A percentile compares a stretch with the other conserved stretches of the same genome.
These are phyloP conservation scores for Calonectria honghensis DNA, from an alignment of 2,329 filamentous ascomycete genomes.

Conservation along the genomic window DNA sequence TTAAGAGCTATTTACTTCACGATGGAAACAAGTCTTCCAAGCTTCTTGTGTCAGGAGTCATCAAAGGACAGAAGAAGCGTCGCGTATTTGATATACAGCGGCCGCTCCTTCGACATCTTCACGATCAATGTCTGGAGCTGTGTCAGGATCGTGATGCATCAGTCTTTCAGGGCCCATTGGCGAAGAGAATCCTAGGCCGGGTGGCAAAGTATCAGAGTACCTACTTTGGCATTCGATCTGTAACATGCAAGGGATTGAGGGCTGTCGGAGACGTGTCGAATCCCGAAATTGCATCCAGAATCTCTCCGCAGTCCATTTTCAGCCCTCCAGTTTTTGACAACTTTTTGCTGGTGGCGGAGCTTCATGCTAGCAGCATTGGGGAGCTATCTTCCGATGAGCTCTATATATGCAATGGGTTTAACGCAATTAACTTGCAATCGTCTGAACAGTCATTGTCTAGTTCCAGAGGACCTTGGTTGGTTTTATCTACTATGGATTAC, in stretches of 20 bases:
- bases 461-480: not conserved
- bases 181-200: not conserved
- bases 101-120: not conserved
- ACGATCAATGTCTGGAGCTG: not conserved
- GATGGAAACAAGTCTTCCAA: not conserved
- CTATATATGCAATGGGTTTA: constrained; percentile 1
- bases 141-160: not conserved
- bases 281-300: not conserved
- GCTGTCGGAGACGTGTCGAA: not conserved
- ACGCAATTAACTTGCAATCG: not conserved
- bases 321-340: constrained; percentile 7
- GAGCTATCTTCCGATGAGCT: not conserved
- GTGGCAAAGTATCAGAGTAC: not conserved
- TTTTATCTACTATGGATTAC: not conserved
- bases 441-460: not conserved
- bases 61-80: not conserved
- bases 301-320: not conserved
- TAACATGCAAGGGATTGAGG: constrained; percentile 5
- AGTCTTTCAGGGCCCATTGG: not conserved
- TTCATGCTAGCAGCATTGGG: not conserved
- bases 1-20: not conserved
- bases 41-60: not conserved
- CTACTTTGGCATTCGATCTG: not conserved
- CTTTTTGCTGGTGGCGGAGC: not conserved
- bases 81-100: not conserved